A percentile compares a stretch with the other conserved stretches of the same genome.
phyloP scores from a whole-genome alignment of 1,139 yeast species.

The Geotrichum europaeum region DNA sequence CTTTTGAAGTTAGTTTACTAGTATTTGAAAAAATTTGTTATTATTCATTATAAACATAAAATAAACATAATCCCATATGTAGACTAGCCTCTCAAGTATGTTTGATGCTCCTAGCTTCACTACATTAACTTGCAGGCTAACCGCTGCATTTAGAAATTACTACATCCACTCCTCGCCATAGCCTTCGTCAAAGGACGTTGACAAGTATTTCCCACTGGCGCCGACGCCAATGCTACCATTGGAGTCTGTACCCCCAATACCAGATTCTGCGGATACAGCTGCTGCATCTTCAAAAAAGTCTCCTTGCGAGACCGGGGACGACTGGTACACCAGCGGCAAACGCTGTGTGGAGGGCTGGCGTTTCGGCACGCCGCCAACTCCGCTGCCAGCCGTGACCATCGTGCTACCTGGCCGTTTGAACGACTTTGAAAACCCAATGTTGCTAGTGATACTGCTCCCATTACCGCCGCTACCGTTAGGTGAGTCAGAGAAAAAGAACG shows the following conservation, averaged over 20 bases:
- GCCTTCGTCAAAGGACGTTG: neutral
- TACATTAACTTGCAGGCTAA: no score
- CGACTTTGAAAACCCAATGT: constrained; percentile 1
- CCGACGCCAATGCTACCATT: neutral
- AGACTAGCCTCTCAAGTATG: no score
- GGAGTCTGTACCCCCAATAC: neutral
- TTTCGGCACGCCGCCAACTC: neutral
- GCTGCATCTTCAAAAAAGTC: constrained; percentile 10
- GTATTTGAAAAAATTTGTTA: no score
- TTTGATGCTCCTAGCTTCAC: no score
- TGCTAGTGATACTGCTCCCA: neutral
- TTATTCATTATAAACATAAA: no score
- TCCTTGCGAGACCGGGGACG: constrained; percentile 4
- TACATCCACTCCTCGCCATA: constrained; percentile 6
- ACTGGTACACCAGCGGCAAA: constrained; percentile 1
- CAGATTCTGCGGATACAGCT: neutral
- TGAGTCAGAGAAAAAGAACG: constrained; percentile 6
- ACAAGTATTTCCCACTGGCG: neutral
- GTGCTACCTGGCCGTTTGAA: neutral
- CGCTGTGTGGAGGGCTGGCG: neutral
- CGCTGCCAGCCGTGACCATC: neutral
- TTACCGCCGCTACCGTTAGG: neutral
- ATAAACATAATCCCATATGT: no score
- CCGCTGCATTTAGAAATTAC: neutral
- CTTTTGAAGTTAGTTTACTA: no score